Conservation (phyloP, 2,329 filamentous ascomycete species). For the Monilinia vaccinii-corymbosi region DNA sequence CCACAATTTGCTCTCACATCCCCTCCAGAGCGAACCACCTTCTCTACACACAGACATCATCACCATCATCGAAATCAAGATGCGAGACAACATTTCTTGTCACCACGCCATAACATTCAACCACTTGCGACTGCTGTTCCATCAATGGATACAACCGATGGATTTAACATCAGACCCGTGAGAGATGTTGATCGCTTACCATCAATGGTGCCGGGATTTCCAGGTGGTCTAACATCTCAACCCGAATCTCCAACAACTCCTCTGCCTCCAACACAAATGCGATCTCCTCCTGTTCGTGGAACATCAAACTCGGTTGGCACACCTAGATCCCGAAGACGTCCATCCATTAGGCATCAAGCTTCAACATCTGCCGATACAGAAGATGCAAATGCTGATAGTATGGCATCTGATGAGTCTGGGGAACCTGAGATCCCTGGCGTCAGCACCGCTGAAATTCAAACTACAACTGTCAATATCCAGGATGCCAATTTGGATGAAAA, state of each 20-base stretch:
- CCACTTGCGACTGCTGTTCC: conserved; percentile 59
- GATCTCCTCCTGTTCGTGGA: conserved; percentile 46
- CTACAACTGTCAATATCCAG: conserved; percentile 72
- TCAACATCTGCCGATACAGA: conserved; percentile 82
- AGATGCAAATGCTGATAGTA: conserved; percentile 76
- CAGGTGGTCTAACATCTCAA: conserved; percentile 69
- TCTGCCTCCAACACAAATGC: conserved; percentile 55
- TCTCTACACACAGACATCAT: conserved; percentile 45
- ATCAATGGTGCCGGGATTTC: conserved; percentile 66
- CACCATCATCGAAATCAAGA: conserved; percentile 45
- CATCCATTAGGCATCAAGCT: conserved; percentile 81
- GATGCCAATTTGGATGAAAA: conserved; percentile 70
- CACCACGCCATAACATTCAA: conserved; percentile 48
- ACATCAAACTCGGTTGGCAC: conserved; percentile 44
- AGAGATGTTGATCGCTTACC: conserved; percentile 75
- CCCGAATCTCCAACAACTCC: conserved; percentile 87
- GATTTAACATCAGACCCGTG: conserved; percentile 66
- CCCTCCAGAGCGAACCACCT: conserved; percentile 60
- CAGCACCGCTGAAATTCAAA: conserved; percentile 70
- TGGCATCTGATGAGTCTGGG: conserved; percentile 66
- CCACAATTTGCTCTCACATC: conserved; percentile 58
- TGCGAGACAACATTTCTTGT: conserved; percentile 39
- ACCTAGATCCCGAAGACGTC: conserved; percentile 56
- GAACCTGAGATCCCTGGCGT: conserved; percentile 65
- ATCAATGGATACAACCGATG: conserved; percentile 59